A percentile compares a stretch with the other conserved stretches of the same genome.
These are phyloP conservation scores for Candida alai DNA, from an alignment of 805 yeast genomes.

Conservation along the genomic window DNA sequence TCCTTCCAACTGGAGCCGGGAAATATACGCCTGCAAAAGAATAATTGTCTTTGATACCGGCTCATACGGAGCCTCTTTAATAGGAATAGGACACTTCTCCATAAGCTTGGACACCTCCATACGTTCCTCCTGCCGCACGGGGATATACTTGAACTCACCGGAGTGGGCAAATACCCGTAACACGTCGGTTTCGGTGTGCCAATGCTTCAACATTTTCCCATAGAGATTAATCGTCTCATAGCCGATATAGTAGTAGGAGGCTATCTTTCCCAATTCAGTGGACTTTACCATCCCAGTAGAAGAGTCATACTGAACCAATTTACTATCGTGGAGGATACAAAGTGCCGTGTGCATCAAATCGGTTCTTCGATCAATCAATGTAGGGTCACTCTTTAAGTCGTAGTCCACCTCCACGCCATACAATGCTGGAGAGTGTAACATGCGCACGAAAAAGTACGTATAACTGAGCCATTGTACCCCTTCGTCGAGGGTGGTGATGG, in stretches of 20 bases:
- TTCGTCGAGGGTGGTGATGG: conserved; percentile 54
- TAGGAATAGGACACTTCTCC: conserved; percentile 81
- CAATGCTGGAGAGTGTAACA: conserved; percentile 65
- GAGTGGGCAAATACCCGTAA: conserved; percentile 75
- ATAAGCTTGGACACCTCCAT: conserved; percentile 64
- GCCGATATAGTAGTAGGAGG: conserved; percentile 82
- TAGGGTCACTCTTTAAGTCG: conserved; percentile 39
- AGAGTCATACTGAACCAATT: conserved; percentile 58
- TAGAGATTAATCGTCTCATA: conserved; percentile 70
- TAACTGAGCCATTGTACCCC: conserved; percentile 79
- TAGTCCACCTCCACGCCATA: conserved; percentile 74
- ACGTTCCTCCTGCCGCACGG: conserved; percentile 84
- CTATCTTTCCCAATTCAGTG: conserved; percentile 74
- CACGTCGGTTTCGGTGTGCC: conserved; percentile 67
- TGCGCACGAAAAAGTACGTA: conserved; percentile 76
- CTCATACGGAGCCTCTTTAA: conserved; percentile 66
- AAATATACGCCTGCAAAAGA: conserved; percentile 82
- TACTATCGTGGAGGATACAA: conserved; percentile 48
- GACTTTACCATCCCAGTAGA: conserved; percentile 35
- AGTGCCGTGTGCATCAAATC: conserved; percentile 80
- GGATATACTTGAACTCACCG: conserved; percentile 79
- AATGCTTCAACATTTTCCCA: conserved; percentile 57
- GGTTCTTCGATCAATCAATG: conserved; percentile 49
- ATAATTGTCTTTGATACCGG: conserved; percentile 76
- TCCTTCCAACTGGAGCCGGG: conserved; percentile 72